Evolutionary conservation across 2,329 filamentous ascomycete genomes (phyloP), one percentile per base, ranked within the genome.

Genomic region (Penicillium sp.): DNA sequence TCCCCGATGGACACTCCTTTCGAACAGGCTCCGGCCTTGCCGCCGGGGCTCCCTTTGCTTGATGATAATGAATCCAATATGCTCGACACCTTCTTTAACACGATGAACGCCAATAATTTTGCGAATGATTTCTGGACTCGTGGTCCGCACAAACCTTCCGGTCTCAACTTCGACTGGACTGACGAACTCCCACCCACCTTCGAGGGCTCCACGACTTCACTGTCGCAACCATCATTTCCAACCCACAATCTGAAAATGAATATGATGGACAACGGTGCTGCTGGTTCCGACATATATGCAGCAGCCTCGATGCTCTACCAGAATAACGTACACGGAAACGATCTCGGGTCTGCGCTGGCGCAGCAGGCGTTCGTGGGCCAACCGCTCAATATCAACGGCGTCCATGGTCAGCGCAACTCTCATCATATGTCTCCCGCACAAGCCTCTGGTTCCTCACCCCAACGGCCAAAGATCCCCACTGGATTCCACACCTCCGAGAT

Each of bases 121-220:
- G 67, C 71, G 28, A 74, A 71, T 55, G 77, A 79, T 45, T 73
- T 76, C 49, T 79, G 75, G 75, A 65, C 76, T 39, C 63, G 68
- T 17, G 56, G 65, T 4, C 66, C 67, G 38, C 65, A 70, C 50
- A 76, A 75, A 59, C 49, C 69, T 1, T 61, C 68, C 8, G 67
- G 67, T 11, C 59, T 71, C 38, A 69, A 70, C 22, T 71, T 78
- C 37, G 74, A 76, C 49, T 79, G 76, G 76, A 63, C 72, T 28
- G 69, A 73, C 20, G 84, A 86, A 59, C 76, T 89, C 20, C 88
- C 87, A 5, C 87, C 87, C 1, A 82, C 82, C 51, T 86, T 90
- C 64, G 84, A 90, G 76, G 87, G 87, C 53, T 86, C 87, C 12
- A 80, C 84, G 1, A 88, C 87, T 20, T 88, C 86, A 3, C 84